Evolutionary conservation across 179 eudicot genomes (phyloP), one percentile per base, ranked within the genome.

Genomic region (Beta lomatogona): DNA sequence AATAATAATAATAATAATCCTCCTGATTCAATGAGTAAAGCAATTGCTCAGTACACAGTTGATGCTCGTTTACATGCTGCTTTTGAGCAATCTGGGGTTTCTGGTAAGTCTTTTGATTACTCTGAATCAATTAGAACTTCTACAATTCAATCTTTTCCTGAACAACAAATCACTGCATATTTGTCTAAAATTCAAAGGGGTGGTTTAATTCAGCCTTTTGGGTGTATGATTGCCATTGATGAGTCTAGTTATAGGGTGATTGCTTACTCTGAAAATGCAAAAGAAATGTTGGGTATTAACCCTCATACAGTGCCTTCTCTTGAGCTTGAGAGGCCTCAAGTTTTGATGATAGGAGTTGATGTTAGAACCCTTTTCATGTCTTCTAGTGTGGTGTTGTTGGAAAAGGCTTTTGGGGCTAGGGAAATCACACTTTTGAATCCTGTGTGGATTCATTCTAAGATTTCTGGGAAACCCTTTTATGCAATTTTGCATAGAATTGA

Each of bases 401-500:
- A 88, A 48, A 92, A 83, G 82, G 97, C 97, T 2, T 92, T 93
- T 81, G 86, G 89, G 53, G 94, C 99, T 2, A 82, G 97, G n/a
- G 97, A 97, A 67, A 89, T 93, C 46, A 89, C 97, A 0, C 83
- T 93, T 1, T 67, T 91, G 76, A 97, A 97, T 83, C 99, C 99
- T 6, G 77, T 97, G 79, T 93, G 97, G 98, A 82, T 97, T 81
- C 93, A 93, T 80, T 92, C 98, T 2, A 91, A 85, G 90, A 79
- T 60, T 71, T 86, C 98, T 16, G 92, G 95, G 22, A 97, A 89
- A 75, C 98, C 97, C 78, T 94, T 93, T 84, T 93, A 94, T 73
- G 99, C 95, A 1, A 94, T 97, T 88, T 80, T 97, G 84, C 98
- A 97, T 77, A 88, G 97, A 86, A 86, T 97, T 82, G 99, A 97